Percentiles rank a stretch among this genome's conserved stretches.
These are phyloP conservation scores for Chaetomium tenue DNA, from an alignment of 495 filamentous ascomycete genomes.

Conservation along the genomic window DNA sequence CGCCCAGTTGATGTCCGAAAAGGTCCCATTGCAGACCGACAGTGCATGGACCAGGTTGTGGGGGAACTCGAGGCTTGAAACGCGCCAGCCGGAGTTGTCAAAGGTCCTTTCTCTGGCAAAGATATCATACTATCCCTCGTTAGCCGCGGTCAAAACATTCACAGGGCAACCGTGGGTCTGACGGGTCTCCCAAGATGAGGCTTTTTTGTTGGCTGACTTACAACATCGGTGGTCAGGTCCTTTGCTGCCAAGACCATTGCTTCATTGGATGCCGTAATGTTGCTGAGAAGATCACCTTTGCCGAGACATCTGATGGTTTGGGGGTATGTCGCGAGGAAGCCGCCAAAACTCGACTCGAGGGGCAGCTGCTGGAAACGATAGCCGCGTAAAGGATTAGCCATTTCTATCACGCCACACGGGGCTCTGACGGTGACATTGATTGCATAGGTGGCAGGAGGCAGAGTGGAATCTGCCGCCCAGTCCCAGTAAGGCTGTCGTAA, in stretches of 20 bases:
- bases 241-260: slow-evolving; percentile 19
- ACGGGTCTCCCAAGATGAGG: neutral
- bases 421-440: slow-evolving; percentile 38
- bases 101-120: slow-evolving; percentile 35
- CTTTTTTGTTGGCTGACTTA: slow-evolving; percentile 20
- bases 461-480: slow-evolving; percentile 36
- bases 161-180: neutral
- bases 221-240: slow-evolving; percentile 34
- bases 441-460: slow-evolving; percentile 34
- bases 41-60: slow-evolving; percentile 38
- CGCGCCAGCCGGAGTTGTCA: slow-evolving; percentile 22
- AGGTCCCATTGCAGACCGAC: slow-evolving; percentile 36
- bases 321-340: slow-evolving; percentile 15
- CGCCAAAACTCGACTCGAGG: slow-evolving; percentile 30
- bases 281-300: slow-evolving; percentile 18
- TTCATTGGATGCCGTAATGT: slow-evolving; percentile 29
- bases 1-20: slow-evolving; percentile 34
- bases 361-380: slow-evolving; percentile 38
- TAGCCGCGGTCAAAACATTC: slow-evolving; percentile 15
- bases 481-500: slow-evolving; percentile 47
- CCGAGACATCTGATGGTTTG: slow-evolving; percentile 33
- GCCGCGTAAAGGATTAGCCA: slow-evolving; percentile 42
- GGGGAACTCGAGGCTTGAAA: slow-evolving; percentile 39
- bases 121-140: slow-evolving; percentile 36
- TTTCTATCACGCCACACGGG: slow-evolving; percentile 27